Evolutionary conservation across 768 basidiomycete genomes (phyloP).

Genomic region (Mycena kentingensis): DNA sequence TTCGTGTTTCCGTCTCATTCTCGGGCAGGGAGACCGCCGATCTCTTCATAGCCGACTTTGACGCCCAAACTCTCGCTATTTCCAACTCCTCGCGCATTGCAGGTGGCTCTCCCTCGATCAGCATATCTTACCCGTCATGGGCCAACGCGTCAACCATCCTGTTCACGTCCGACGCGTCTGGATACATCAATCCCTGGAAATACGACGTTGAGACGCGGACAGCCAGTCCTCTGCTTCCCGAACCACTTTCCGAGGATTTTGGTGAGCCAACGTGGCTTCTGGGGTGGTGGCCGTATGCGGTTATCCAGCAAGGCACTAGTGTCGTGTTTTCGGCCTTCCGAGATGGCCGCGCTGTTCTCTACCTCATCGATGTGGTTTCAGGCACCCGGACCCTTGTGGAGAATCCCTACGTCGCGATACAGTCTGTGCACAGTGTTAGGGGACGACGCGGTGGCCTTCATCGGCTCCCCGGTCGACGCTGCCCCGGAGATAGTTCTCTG

Average conservation of each 20-base stretch:
- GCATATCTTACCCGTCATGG: slow-evolving; percentile 65
- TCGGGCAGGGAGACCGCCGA: slow-evolving; percentile 48
- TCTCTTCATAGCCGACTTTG: slow-evolving; percentile 56
- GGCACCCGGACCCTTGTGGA: slow-evolving; percentile 35
- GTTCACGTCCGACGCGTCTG: slow-evolving; percentile 66
- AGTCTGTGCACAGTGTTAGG: slow-evolving; percentile 37
- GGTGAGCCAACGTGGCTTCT: slow-evolving; percentile 60
- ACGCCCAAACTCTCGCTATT: slow-evolving; percentile 34
- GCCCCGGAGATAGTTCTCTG: slow-evolving; percentile 39
- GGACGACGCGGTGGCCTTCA: slow-evolving; percentile 41
- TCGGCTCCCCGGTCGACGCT: slow-evolving; percentile 45
- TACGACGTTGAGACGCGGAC: slow-evolving; percentile 40
- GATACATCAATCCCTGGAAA: slow-evolving; percentile 70
- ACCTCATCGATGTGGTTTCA: slow-evolving; percentile 38
- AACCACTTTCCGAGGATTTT: slow-evolving; percentile 59
- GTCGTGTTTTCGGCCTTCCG: slow-evolving; percentile 42
- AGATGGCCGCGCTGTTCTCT: slow-evolving; percentile 43
- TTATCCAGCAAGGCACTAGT: slow-evolving; percentile 40
- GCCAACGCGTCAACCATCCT: slow-evolving; percentile 53
- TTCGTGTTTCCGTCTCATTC: background rate
- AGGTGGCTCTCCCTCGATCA: slow-evolving; percentile 48
- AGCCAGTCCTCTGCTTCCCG: slow-evolving; percentile 41
- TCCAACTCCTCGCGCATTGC: slow-evolving; percentile 47
- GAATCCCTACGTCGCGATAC: slow-evolving; percentile 46
- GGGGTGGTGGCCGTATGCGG: slow-evolving; percentile 49